A percentile compares a stretch with the other conserved stretches of the same genome.
These are phyloP conservation scores for Nigrospora sphaerica DNA, from an alignment of 2,329 filamentous ascomycete genomes.

Conservation along the genomic window DNA sequence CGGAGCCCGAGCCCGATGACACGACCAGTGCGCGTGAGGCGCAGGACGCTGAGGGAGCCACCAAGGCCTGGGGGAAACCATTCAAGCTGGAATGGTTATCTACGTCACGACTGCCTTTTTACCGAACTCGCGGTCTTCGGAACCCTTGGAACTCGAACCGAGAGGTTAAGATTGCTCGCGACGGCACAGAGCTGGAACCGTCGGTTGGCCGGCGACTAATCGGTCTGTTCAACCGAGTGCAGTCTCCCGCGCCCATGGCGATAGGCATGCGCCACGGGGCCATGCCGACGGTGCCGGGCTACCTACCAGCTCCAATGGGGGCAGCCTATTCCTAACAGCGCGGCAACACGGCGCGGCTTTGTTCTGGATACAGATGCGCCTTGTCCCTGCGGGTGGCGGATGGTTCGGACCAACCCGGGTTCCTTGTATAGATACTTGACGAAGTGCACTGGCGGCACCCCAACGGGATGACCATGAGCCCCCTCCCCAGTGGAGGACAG, in stretches of 20 bases:
- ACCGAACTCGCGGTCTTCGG: slow-evolving; percentile 75
- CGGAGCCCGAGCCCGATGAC: slow-evolving; percentile 16
- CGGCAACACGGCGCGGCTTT: background rate
- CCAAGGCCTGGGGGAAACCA: slow-evolving; percentile 79
- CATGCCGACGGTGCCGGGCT: slow-evolving; percentile 28
- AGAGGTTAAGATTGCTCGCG: slow-evolving; percentile 91
- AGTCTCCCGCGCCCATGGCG: slow-evolving; percentile 27
- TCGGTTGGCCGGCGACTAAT: slow-evolving; percentile 69
- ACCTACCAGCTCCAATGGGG: slow-evolving; percentile 24
- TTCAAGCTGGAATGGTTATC: slow-evolving; percentile 90
- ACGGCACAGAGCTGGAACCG: slow-evolving; percentile 89
- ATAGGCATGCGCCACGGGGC: slow-evolving; percentile 19
- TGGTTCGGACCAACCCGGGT: no score
- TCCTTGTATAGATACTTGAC: no score
- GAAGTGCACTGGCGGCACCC: no score
- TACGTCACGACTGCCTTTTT: slow-evolving; percentile 77
- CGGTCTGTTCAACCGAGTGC: slow-evolving; percentile 64
- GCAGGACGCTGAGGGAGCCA: slow-evolving; percentile 32
- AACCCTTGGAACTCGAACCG: slow-evolving; percentile 95
- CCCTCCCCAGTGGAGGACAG: no score
- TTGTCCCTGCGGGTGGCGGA: no score
- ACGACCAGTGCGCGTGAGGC: slow-evolving; percentile 20
- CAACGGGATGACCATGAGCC: no score
- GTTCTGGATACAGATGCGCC: slow-evolving; percentile 1
- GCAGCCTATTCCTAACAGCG: slow-evolving; percentile 23